Evolutionary conservation across 441 rosid species (phyloP).

Genomic region (Dalechampia spathulata): DNA sequence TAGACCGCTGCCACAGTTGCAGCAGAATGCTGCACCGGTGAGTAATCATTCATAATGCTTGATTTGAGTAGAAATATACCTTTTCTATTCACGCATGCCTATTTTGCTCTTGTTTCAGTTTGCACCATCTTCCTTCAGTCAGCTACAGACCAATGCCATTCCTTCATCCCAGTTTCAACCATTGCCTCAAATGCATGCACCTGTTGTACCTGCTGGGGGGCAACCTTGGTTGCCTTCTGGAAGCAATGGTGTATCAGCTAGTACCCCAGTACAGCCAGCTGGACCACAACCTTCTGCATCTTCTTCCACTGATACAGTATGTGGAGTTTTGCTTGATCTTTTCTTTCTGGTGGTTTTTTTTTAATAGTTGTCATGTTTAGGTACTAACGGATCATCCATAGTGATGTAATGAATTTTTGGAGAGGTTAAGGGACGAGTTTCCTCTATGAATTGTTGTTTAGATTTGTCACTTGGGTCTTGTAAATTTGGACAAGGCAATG

Average conservation of each 20-base stretch:
- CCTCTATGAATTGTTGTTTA: neutral
- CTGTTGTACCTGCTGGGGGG: constrained; percentile 32
- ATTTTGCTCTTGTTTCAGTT: constrained; percentile 38
- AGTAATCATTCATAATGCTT: constrained; percentile 17
- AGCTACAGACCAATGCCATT: constrained; percentile 43
- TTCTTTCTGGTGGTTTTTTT: neutral
- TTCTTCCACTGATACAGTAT: constrained; percentile 44
- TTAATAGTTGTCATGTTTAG: neutral
- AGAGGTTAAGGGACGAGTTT: constrained; percentile 2
- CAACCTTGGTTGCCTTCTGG: constrained; percentile 61
- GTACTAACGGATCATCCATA: neutral
- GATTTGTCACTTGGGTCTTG: neutral
- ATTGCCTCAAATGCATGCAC: constrained; percentile 51
- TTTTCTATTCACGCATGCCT: constrained; percentile 14
- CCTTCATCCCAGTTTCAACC: constrained; percentile 49
- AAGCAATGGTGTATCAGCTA: constrained; percentile 40
- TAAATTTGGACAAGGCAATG: neutral
- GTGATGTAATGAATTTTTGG: neutral
- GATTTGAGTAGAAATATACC: too few relatives aligned
- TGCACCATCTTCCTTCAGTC: constrained; percentile 55
- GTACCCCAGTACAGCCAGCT: constrained; percentile 39
- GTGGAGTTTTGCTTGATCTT: constrained; percentile 13
- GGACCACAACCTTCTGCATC: constrained; percentile 45
- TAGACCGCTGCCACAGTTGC: constrained; percentile 49
- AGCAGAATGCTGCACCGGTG: constrained; percentile 34